Evolutionary conservation across 1,284 basidiomycete species (phyloP).

Genomic region (Ustilago esculenta): DNA sequence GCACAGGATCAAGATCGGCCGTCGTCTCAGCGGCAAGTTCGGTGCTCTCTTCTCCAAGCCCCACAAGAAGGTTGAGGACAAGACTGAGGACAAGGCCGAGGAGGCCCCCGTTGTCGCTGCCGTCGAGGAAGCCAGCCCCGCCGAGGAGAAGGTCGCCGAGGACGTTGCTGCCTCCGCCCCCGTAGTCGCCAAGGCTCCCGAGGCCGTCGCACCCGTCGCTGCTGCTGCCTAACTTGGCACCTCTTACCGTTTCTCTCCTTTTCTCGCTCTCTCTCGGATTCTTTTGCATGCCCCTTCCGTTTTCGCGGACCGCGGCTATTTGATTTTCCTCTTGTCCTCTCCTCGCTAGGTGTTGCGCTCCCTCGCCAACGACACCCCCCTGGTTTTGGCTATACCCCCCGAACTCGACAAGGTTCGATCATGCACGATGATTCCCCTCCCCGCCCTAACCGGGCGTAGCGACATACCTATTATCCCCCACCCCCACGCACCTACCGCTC

Average conservation of each 20-base stretch:
- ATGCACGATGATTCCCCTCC: conserved; percentile 47
- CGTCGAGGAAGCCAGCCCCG: conserved; percentile 19
- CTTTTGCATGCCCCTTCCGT: conserved; percentile 39
- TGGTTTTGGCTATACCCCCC: conserved; percentile 42
- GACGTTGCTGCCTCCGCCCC: conserved; percentile 42
- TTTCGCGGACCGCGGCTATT: conserved; percentile 24
- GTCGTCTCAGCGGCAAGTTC: conserved; percentile 55
- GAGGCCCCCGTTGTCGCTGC: conserved; percentile 24
- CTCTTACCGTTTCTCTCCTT: not conserved
- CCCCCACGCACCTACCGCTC: not conserved
- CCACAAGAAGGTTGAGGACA: conserved; percentile 49
- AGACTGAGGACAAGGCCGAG: conserved; percentile 36
- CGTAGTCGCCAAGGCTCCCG: conserved; percentile 41
- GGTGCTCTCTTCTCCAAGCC: conserved; percentile 58
- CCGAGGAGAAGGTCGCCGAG: conserved; percentile 26
- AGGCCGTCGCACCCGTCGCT: conserved; percentile 40
- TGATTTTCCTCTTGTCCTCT: conserved; percentile 34
- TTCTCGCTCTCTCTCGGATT: conserved; percentile 17
- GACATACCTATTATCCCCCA: conserved; percentile 23
- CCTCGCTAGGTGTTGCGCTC: conserved; percentile 11
- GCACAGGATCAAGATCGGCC: conserved; percentile 56
- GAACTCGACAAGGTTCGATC: conserved; percentile 49
- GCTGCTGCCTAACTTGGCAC: conserved; percentile 32
- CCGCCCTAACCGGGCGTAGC: conserved; percentile 25
- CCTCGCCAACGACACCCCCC: no score